phyloP scores from a whole-genome alignment of 768 basidiomycete species.

The Podaxis sp. region DNA sequence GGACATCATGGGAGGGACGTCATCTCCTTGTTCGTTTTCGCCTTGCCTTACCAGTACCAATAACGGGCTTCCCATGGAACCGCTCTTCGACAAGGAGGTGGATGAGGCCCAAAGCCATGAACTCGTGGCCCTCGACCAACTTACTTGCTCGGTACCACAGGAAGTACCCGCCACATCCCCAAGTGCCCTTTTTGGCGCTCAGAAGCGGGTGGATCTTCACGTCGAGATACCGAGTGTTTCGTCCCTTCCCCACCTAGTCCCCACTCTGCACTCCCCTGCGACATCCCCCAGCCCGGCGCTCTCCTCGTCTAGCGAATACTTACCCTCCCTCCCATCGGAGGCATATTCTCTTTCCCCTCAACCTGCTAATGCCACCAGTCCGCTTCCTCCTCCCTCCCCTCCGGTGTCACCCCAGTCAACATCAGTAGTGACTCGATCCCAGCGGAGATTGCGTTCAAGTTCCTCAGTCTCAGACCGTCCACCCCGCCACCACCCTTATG shows the following conservation, averaged over 20 bases:
- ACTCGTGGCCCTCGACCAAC: not conserved
- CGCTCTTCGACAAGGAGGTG: not conserved
- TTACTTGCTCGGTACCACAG: not conserved
- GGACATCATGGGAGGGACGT: not conserved
- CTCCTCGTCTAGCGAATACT: not conserved
- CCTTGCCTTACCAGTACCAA: not conserved
- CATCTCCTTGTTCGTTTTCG: not conserved
- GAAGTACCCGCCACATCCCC: not conserved
- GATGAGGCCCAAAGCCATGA: not conserved
- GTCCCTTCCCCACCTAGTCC: not conserved
- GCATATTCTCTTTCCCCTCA: not conserved
- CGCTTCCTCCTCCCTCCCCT: not conserved
- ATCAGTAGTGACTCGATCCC: not conserved
- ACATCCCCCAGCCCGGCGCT: not conserved
- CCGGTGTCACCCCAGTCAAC: not conserved
- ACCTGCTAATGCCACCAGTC: not conserved
- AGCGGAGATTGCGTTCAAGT: not conserved
- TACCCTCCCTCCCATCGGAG: not conserved
- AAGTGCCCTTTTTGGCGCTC: not conserved
- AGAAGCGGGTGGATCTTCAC: not conserved
- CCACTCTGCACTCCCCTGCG: not conserved
- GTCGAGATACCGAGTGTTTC: not conserved
- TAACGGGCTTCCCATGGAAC: not conserved
- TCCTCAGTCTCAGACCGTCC: not conserved
- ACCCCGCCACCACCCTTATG: not conserved